Base-by-base conservation (phyloP, 768 basidiomycete genomes). In the Lepiota venenata region DNA sequence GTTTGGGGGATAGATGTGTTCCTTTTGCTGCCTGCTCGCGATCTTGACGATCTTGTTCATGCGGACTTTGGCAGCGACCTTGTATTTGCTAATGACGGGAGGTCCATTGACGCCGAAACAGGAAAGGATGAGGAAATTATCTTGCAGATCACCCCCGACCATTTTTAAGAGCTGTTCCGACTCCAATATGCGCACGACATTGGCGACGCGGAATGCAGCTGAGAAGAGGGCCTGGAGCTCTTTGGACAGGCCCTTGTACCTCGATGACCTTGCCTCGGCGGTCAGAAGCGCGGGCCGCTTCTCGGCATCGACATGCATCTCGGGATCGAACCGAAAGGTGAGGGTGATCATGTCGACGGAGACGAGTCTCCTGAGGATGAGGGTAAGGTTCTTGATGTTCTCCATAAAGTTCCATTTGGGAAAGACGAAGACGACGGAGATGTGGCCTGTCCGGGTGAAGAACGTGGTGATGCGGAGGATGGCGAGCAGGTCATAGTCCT, bases 331-430 rank as follows among this genome's bases (percentile, higher is more conserved):
- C 18, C 52, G 52, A 47, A 54, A 47, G 8, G 43, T 38, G 52
- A 54, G 52, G 14, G 52, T 54, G 52, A 54, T 47, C 52, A 54
- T 54, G 29, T 46, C 52, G 16, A 54, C 36, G 38, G 52, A 54
- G 38, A 54, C 52, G 18, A 54, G 52, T 25, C 52, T 54, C 45
- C 21, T 54, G 37, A 54, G 21, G 11, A 54, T 54, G 45, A 54
- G 52, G 9, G 52, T 47, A 27, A 54, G 45, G 38, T 54, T 54
- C n/a, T 22, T 54, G n/a, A 54, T 46, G 25, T 54, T 54, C 45
- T 54, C 52, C 52, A 54, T 54, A 15, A 54, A 46, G 25, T 47
- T 54, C 52, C 52, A 54, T 47, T 54, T 54, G 25, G 52, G 52
- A 54, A 54, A 54, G 21, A 54, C 44, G 45, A 54, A 54, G 52